These are phyloP conservation scores for Exutisphaerella laricina DNA, from an alignment of 2,329 filamentous ascomycete genomes.

Conservation along the genomic window DNA sequence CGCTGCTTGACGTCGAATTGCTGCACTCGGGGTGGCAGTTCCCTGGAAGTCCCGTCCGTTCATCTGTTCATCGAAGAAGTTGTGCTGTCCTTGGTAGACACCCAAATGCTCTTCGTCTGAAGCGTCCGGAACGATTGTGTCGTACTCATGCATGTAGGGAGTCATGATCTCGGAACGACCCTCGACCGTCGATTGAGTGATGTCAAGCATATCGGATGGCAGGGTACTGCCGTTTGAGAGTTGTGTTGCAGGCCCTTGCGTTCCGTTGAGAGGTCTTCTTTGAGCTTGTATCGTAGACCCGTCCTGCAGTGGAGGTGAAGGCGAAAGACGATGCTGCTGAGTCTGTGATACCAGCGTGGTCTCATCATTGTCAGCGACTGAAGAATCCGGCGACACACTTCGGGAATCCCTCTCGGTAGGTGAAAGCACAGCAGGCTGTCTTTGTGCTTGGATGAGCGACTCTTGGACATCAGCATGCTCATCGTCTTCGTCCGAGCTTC, in stretches of 20 bases:
- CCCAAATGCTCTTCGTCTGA: constrained; percentile 6
- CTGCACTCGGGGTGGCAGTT: neutral
- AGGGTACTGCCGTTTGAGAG: constrained; percentile 7
- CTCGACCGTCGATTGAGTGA: constrained; percentile 8
- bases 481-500: constrained; percentile 24
- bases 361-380: neutral
- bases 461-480: neutral
- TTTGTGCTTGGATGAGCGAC: no score
- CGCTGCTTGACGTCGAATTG: constrained; percentile 1
- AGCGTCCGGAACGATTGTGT: constrained; percentile 6
- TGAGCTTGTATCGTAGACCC: neutral
- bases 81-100: constrained; percentile 4
- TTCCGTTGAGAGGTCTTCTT: neutral
- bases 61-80: constrained; percentile 14
- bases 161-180: constrained; percentile 5
- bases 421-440: neutral
- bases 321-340: no score
- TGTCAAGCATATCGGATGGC: constrained; percentile 11
- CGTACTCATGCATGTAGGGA: constrained; percentile 1
- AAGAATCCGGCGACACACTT: neutral
- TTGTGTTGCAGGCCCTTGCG: neutral
- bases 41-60: constrained; percentile 2
- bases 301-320: neutral
- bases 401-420: no score
- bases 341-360: no score